Evolutionary conservation across 345 rosid genomes (phyloP).

Genomic region (Eucalyptus cloeziana): DNA sequence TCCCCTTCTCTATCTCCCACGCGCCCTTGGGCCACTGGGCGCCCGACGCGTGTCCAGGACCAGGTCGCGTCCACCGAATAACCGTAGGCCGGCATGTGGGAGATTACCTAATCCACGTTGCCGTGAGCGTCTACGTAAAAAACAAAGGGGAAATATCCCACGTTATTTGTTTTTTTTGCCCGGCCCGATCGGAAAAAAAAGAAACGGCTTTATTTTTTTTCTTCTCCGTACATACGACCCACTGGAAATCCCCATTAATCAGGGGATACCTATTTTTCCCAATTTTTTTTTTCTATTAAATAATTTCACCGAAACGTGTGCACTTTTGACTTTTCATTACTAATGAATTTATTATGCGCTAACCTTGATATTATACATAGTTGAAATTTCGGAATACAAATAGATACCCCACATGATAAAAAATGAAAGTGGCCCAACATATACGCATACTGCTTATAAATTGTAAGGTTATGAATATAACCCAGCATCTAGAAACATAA

Average conservation of each 20-base stretch:
- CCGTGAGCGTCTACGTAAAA: not conserved
- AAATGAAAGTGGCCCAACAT: not conserved
- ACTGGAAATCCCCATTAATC: not conserved
- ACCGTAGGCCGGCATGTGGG: not conserved
- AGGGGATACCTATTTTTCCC: not conserved
- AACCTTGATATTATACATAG: fast-evolving
- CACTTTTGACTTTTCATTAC: not conserved
- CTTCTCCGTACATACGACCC: not conserved
- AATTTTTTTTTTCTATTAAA: not conserved
- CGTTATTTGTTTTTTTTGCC: not conserved
- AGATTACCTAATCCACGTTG: not conserved
- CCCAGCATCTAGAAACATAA: not conserved
- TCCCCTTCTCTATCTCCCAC: not conserved
- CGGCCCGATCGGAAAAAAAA: not conserved
- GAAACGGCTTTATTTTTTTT: not conserved
- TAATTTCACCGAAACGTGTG: not conserved
- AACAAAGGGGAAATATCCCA: not conserved
- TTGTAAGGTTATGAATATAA: not conserved
- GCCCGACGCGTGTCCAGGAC: not conserved
- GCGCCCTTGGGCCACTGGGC: not conserved
- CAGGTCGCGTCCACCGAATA: not conserved
- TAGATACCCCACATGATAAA: fast-evolving
- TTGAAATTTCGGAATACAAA: fast-evolving
- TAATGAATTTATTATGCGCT: not conserved
- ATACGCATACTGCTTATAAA: fast-evolving